phyloP scores from a whole-genome alignment of 2,329 filamentous ascomycete genomes.

The Fusarium multiceps region DNA sequence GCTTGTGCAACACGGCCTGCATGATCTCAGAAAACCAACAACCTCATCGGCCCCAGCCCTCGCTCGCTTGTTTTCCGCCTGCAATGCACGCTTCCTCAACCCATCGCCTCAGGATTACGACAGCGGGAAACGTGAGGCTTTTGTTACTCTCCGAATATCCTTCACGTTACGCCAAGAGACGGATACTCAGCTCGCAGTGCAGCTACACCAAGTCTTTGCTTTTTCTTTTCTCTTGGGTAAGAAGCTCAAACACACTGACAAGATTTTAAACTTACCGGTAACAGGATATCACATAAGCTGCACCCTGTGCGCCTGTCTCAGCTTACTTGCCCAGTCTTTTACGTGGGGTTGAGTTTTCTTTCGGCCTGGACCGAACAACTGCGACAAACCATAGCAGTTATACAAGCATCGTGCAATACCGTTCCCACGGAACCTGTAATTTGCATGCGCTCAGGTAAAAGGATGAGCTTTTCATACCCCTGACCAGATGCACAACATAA shows the following conservation, averaged over 20 bases:
- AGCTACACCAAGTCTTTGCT: not conserved
- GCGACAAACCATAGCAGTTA: slow-evolving; percentile 22
- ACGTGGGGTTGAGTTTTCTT: slow-evolving; percentile 11
- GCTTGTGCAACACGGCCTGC: slow-evolving; percentile 44
- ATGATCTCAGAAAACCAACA: slow-evolving; percentile 45
- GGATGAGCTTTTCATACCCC: slow-evolving; percentile 2
- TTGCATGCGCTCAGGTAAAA: not conserved
- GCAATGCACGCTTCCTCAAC: slow-evolving; percentile 27
- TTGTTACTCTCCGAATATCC: slow-evolving; percentile 14
- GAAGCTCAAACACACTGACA: slow-evolving; percentile 6
- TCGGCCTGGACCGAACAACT: slow-evolving; percentile 36
- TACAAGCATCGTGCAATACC: slow-evolving; percentile 32
- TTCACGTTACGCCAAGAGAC: slow-evolving; percentile 10
- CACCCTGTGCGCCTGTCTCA: slow-evolving; percentile 14
- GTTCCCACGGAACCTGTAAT: slow-evolving; percentile 13
- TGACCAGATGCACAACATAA: slow-evolving; percentile 3
- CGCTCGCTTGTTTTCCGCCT: slow-evolving; percentile 43
- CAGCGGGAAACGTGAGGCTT: not conserved
- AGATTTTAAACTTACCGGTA: not conserved
- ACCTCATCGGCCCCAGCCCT: slow-evolving; percentile 42
- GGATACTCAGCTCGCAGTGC: not conserved
- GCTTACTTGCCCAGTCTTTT: slow-evolving; percentile 17
- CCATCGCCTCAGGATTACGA: slow-evolving; percentile 11
- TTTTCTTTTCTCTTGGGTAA: not conserved
- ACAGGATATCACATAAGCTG: not conserved